Conservation (phyloP, 2,329 filamentous ascomycete genomes). For the Aspergillus intermedius region DNA sequence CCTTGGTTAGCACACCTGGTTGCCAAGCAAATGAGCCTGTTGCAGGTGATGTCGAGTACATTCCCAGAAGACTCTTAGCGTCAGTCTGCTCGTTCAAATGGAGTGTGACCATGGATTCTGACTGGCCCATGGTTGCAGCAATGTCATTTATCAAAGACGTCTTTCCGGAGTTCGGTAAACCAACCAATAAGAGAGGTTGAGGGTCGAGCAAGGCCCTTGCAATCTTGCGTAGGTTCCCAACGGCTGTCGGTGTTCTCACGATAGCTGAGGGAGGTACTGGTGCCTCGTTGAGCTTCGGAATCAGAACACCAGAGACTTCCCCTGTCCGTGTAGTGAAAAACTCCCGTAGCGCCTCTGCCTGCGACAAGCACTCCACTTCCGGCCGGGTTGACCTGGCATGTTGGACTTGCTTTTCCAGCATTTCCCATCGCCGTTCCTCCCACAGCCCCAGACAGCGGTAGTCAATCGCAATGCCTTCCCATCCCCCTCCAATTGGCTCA, state of each 20-base stretch:
- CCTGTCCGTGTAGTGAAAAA: constrained; percentile 55
- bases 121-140: constrained; percentile 70
- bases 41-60: constrained; percentile 83
- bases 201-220: constrained; percentile 60
- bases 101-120: constrained; percentile 79
- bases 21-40: constrained; percentile 90
- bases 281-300: constrained; percentile 53
- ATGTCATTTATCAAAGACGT: constrained; percentile 78
- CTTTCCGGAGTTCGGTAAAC: constrained; percentile 82
- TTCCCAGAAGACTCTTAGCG: constrained; percentile 88
- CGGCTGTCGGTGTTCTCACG: constrained; percentile 66
- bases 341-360: constrained; percentile 23
- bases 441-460: constrained; percentile 65
- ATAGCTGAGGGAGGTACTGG: constrained; percentile 47
- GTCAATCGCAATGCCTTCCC: constrained; percentile 71
- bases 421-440: constrained; percentile 53
- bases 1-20: constrained; percentile 85
- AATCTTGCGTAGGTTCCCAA: constrained; percentile 63
- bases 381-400: constrained; percentile 17
- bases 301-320: constrained; percentile 59
- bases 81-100: constrained; percentile 98
- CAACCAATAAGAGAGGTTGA: constrained; percentile 72
- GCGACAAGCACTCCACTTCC: constrained; percentile 13
- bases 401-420: constrained; percentile 27
- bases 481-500: constrained; percentile 58